Evolutionary conservation across 2,329 filamentous ascomycete genomes (phyloP), one percentile per base, ranked within the genome.

Genomic region (Botryotinia narcissicola): DNA sequence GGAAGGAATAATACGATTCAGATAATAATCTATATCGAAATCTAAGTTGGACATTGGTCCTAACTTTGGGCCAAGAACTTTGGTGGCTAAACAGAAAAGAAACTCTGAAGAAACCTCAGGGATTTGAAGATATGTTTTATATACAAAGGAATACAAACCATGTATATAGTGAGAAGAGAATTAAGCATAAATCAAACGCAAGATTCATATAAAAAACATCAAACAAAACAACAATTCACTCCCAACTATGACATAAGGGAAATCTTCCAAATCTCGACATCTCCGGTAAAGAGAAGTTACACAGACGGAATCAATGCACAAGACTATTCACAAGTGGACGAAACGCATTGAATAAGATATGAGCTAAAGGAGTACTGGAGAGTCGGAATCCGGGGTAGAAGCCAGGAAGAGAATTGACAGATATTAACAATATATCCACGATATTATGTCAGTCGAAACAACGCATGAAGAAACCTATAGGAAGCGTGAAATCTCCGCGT

Each of bases 1-100:
- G 22, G 87, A 84, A 14, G 92, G 92, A 37, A 97, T 80, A 74
- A 89, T 85, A 4, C 87, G 91, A 80, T 95, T 94, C 69, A 97
- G 81, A 80, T 91, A 89, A n/a, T 83, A 83, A 84, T 97, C 94
- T 76, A 97, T 88, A 82, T 96, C 89, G 82, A 97, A 89, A 68
- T 80, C 71, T 51, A 69, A 61, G 46, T 44, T 32, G 54, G 66
- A 73, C 51, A 68, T 60, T 54, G 44, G 54, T 67, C 25, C 60
- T 69, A 35, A 69, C 42, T 51, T 60, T 37, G 40, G 54, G 51
- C 25, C 66, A 69, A 59, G 46, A 68, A 57, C 66, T 57, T n/a
- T 42, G 25, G 14, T 29, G 35, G 32, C 37, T 48, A 68, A 51
- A 54, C 35, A 29, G 48, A 57, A 29, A 40, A 40, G 22, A 68